Evolutionary conservation across 2,329 filamentous ascomycete species (phyloP).

Genomic region (Venturia asperata): DNA sequence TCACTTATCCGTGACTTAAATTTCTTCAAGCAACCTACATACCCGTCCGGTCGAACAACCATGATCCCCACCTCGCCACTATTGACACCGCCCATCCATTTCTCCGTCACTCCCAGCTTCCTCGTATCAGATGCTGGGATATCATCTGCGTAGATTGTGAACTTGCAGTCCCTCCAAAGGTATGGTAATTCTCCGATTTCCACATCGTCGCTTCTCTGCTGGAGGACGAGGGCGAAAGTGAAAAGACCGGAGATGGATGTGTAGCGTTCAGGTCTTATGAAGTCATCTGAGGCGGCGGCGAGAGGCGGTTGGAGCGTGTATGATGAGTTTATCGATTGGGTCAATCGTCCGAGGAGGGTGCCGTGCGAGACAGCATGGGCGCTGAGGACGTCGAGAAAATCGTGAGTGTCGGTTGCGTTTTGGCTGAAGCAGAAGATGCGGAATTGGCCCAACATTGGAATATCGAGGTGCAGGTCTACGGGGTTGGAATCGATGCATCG

Average conservation of each 20-base stretch:
- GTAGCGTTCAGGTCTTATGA: slow-evolving; percentile 61
- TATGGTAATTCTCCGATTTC: slow-evolving; percentile 60
- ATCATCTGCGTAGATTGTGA: slow-evolving; percentile 68
- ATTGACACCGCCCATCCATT: slow-evolving; percentile 58
- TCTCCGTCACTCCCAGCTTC: slow-evolving; percentile 38
- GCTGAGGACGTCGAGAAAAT: slow-evolving; percentile 55
- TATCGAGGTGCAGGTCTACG: slow-evolving; percentile 69
- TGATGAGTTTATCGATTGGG: slow-evolving; percentile 52
- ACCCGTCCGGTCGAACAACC: slow-evolving; percentile 66
- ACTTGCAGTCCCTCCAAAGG: slow-evolving; percentile 56
- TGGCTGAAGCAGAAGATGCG: slow-evolving; percentile 64
- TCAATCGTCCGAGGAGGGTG: slow-evolving; percentile 54
- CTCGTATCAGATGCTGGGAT: slow-evolving; percentile 50
- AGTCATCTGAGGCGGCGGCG: slow-evolving; percentile 56
- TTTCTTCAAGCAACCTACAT: slow-evolving; percentile 54
- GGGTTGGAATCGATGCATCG: slow-evolving; percentile 73
- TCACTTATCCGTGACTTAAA: slow-evolving; percentile 24
- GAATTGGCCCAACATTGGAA: slow-evolving; percentile 71
- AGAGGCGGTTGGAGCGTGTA: slow-evolving; percentile 54
- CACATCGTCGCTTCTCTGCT: slow-evolving; percentile 28
- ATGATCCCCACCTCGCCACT: slow-evolving; percentile 55
- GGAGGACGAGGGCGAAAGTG: slow-evolving; percentile 50
- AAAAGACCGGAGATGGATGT: slow-evolving; percentile 60
- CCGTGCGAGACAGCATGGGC: slow-evolving; percentile 44
- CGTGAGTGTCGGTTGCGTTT: slow-evolving; percentile 57